Base-by-base conservation (phyloP, 2,329 filamentous ascomycete species). In the Colletotrichum magnum region DNA sequence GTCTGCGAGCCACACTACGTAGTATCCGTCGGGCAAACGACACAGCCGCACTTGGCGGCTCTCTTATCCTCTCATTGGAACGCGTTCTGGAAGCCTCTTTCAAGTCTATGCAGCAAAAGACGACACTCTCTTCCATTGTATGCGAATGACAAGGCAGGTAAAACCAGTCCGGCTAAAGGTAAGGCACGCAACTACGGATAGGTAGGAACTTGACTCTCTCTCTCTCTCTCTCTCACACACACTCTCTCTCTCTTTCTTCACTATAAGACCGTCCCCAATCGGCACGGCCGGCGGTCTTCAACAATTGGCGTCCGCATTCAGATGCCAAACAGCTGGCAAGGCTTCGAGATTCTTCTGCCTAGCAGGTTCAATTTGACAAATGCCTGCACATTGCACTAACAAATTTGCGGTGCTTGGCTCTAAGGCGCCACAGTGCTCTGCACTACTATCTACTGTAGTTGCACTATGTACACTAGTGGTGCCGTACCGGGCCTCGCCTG, bases 1-100 rank as follows among this genome's bases (percentile, higher is more conserved):
- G 24, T 28, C 26, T 47, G 53, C 36, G 52, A 51, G 51, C 28
- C 58, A 39, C 16, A 16, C n/a, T 18, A 10, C 28, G 41, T 54
- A 41, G 60, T 21, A n/a, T 26, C 24, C 28, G 54, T 54, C 54
- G 60, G 53, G 65, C 54, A 54, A 43, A 58, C 32, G 18, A 32
- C 61, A 65, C 53, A 53, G 65, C 65, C 65, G 47, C 65, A 54
- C 65, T 65, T 48, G 47, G 65, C 53, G 36, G 41, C n/a, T 39
- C 6, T 15, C 53, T 43, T 7, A 28, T 48, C 26, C 6, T 15
- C 53, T 43, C 10, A 28, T 48, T 54, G 18, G 21, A 52, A 47
- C 43, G 41, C 32, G 6, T 36, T 41, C 47, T 56, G 16, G 58
- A 45, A 32, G 26, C 45, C 28, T 13, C 52, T 50, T 26, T 59